These are phyloP conservation scores for Insectozyma bohioensis DNA, from an alignment of 1,139 yeast genomes.

Conservation along the genomic window DNA sequence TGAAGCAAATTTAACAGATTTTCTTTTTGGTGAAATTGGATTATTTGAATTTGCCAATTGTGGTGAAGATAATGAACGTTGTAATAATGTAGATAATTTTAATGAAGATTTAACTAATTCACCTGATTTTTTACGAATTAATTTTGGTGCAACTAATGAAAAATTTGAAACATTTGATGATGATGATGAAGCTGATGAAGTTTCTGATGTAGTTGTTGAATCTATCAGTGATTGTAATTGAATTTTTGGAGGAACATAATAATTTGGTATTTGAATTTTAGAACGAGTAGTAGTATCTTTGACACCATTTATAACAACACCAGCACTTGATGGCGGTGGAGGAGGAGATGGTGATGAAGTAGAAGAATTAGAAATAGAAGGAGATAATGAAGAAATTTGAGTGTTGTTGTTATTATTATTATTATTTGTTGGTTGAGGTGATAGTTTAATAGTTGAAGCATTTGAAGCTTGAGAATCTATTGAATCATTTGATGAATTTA, in stretches of 20 bases:
- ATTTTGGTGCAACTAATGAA: constrained; percentile 8
- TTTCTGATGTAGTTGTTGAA: constrained; percentile 2
- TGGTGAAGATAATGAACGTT: constrained; percentile 28
- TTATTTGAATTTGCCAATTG: too few species aligned
- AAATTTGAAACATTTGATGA: constrained; percentile 3
- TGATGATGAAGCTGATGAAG: constrained; percentile 1
- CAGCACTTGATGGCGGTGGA: constrained; percentile 2
- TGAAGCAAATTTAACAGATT: constrained; percentile 39
- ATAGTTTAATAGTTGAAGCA: constrained; percentile 12
- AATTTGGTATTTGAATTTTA: constrained; percentile 14
- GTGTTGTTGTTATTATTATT: constrained; percentile 4
- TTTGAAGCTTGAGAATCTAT: constrained; percentile 11
- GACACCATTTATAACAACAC: constrained; percentile 1
- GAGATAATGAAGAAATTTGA: constrained; percentile 2
- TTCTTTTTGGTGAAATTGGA: constrained; percentile 13
- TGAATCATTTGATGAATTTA: constrained; percentile 13
- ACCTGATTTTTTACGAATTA: constrained; percentile 39
- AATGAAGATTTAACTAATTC: constrained; percentile 42
- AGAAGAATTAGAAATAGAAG: constrained; percentile 1
- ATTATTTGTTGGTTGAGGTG: constrained; percentile 8
- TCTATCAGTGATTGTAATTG: background rate
- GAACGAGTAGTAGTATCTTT: constrained; percentile 3
- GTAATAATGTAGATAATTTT: constrained; percentile 27
- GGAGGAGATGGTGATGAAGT: constrained; percentile 4
- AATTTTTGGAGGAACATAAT: constrained; percentile 15